phyloP scores from a whole-genome alignment of 1,284 basidiomycete genomes.

The Cryptococcus sp. region DNA sequence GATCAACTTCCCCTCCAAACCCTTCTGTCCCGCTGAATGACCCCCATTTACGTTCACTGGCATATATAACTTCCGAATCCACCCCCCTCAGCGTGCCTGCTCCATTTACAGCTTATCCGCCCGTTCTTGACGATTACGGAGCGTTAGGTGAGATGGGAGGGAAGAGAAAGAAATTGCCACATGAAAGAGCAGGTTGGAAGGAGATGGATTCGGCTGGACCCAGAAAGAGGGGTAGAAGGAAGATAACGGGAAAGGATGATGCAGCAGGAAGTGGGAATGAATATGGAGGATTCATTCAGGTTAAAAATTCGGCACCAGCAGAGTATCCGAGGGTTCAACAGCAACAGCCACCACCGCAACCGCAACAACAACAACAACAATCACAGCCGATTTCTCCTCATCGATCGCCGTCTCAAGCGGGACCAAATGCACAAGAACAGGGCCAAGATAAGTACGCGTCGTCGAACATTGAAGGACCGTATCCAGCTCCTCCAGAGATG shows the following conservation, averaged over 20 bases:
- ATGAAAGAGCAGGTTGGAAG: constrained; percentile 42
- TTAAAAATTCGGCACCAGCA: no score
- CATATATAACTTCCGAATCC: not conserved
- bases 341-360: no score
- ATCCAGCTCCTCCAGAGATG: no score
- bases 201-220: constrained; percentile 32
- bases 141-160: constrained; percentile 44
- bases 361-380: no score
- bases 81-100: not conserved
- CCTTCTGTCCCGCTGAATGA: constrained; percentile 13
- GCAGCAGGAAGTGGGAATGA: not conserved
- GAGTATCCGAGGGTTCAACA: no score
- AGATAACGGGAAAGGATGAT: not conserved
- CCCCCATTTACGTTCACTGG: constrained; percentile 5
- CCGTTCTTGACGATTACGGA: constrained; percentile 5
- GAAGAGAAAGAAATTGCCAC: constrained; percentile 35
- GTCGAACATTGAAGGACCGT: no score
- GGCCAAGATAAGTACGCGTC: no score
- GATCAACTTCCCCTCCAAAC: constrained; percentile 15
- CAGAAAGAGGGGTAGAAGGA: constrained; percentile 7
- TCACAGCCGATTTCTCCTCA: no score
- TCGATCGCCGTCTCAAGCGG: no score
- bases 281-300: not conserved
- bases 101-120: not conserved
- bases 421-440: no score